Conservation (phyloP, 2,329 filamentous ascomycete genomes). For the Ophioceras dolichostomum region DNA sequence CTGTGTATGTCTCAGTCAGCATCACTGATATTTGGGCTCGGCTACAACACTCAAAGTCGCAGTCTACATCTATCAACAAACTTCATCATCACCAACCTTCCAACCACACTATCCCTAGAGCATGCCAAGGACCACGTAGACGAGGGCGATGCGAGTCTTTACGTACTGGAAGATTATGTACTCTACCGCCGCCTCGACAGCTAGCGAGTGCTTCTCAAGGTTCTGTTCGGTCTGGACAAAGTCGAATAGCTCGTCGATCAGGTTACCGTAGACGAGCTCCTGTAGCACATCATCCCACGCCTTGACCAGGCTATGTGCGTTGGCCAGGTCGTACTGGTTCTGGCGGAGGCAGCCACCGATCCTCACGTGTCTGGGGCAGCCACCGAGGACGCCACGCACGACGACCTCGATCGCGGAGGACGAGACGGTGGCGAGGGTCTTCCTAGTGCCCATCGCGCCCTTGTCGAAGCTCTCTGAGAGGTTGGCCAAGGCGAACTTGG, state of each 20-base stretch:
- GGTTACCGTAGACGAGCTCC: slow-evolving; percentile 53
- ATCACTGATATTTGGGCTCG: no score
- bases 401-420: slow-evolving; percentile 59
- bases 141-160: slow-evolving; percentile 17
- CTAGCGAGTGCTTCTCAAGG: slow-evolving; percentile 49
- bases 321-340: slow-evolving; percentile 40
- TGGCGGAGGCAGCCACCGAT: slow-evolving; percentile 1
- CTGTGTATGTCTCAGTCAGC: no score
- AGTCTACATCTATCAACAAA: no score
- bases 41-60: no score
- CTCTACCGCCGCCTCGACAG: slow-evolving; percentile 53
- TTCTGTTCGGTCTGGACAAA: slow-evolving; percentile 47
- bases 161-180: slow-evolving; percentile 53
- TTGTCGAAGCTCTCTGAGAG: slow-evolving; percentile 77
- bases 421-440: slow-evolving; percentile 61
- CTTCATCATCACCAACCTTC: no score
- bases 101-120: no score
- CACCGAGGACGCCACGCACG: slow-evolving; percentile 53
- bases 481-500: slow-evolving; percentile 51
- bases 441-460: slow-evolving; percentile 59
- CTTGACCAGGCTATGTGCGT: slow-evolving; percentile 45
- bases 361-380: slow-evolving; percentile 24
- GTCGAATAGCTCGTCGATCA: slow-evolving; percentile 53
- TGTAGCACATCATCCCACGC: slow-evolving; percentile 59
- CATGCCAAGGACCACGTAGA: not conserved